Base-by-base conservation (phyloP, 257 asterid species). In the Apocynum venetum region DNA sequence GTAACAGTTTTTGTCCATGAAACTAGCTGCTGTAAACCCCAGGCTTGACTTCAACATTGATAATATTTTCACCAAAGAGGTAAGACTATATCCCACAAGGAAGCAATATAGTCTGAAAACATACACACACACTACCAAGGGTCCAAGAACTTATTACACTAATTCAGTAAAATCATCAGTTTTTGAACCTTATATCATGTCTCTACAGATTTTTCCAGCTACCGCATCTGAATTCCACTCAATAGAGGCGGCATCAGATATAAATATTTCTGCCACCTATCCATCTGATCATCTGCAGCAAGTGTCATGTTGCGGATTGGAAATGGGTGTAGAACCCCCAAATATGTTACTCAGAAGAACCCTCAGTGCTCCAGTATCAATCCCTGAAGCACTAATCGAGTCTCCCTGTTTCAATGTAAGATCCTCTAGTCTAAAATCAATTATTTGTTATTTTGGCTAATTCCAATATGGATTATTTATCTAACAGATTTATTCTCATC, bases 1-100 rank as follows among this genome's bases (percentile, higher is more conserved):
- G 15, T 77, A 68, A 80, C 98, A 93, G 98, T 91, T 91, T 85
- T 80, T 94, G 79, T 94, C 98, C 44, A 94, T 94, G 98, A 94
- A 94, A 81, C 90, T 94, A 3, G 96, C 98, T 79, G 87, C 90
- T 63, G 86, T 89, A 66, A 87, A 86, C 78, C 97, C 96, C 63
- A 83, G 87, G 43, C 79, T 84, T 53, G 98, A 93, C 75, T 84
- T 88, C 63, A 89, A 93, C 80, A 67, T 86, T 40, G 89, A 91
- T 69, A 81, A 77, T 78, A 83, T 85, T 75, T 80, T 83, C 71
- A 69, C 83, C 13, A 90, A 93, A 83, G 95, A 93, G 94, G 98
- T 94, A 88, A 77, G 55, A 56, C 35, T 4, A 11, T 53, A 49
- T 65, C 65, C 47, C 65, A 25, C 31, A n/a, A 48, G 48, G 10